These are phyloP conservation scores for Pseudozyma sp. DNA, from an alignment of 1,284 basidiomycete genomes.

Conservation along the genomic window DNA sequence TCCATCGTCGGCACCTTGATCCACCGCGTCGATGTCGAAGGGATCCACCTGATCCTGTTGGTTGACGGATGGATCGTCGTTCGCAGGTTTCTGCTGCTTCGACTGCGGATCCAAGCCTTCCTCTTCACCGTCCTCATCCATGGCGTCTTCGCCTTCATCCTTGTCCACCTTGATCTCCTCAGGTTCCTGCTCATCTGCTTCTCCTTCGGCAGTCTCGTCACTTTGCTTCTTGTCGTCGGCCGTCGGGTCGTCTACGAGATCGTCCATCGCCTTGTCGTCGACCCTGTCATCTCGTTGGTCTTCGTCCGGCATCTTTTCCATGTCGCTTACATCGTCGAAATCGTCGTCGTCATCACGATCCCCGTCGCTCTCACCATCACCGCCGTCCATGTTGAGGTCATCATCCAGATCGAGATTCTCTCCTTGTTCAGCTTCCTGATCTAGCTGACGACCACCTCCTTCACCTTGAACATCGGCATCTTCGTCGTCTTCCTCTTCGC, in stretches of 20 bases:
- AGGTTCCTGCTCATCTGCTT: slow-evolving; percentile 28
- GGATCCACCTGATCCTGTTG: slow-evolving; percentile 31
- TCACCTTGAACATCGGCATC: slow-evolving; percentile 69
- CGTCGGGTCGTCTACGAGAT: slow-evolving; percentile 38
- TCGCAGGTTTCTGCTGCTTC: slow-evolving; percentile 17
- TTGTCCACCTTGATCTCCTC: slow-evolving; percentile 49
- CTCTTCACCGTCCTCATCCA: slow-evolving; percentile 45
- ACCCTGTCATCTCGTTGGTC: slow-evolving; percentile 28
- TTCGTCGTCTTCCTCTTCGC: slow-evolving; percentile 63
- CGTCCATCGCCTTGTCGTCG: slow-evolving; percentile 39
- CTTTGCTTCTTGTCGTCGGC: slow-evolving; percentile 55
- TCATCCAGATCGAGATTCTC: slow-evolving; percentile 66
- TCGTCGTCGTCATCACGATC: slow-evolving; percentile 71
- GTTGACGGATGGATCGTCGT: slow-evolving; percentile 10
- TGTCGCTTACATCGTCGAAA: slow-evolving; percentile 76
- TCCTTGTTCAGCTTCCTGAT: slow-evolving; percentile 65
- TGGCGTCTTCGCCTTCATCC: slow-evolving; percentile 46
- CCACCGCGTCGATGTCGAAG: slow-evolving; percentile 43
- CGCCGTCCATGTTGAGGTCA: slow-evolving; percentile 59
- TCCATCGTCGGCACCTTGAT: slow-evolving; percentile 42
- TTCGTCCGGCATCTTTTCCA: slow-evolving; percentile 73
- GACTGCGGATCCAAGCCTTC: slow-evolving; percentile 25
- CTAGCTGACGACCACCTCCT: slow-evolving; percentile 68
- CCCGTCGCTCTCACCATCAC: slow-evolving; percentile 45
- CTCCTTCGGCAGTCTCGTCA: slow-evolving; percentile 62